Evolutionary conservation across 2,329 filamentous ascomycete species (phyloP), one percentile per base, ranked within the genome.

Genomic region (Penicillium sp.): DNA sequence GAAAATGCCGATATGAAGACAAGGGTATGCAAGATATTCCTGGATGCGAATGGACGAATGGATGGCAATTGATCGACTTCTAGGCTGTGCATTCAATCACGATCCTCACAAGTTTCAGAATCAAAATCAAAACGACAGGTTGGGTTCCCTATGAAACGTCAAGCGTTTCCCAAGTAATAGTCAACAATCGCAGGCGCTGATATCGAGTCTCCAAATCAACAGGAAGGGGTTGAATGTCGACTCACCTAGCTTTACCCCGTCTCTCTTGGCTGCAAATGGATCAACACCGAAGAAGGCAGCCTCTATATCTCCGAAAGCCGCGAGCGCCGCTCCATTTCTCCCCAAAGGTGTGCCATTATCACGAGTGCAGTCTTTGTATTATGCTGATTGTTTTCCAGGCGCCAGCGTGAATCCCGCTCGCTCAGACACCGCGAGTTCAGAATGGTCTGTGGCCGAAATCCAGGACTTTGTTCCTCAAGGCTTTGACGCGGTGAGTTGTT

Each of bases 171-270:
- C 7, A 11, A 28, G 51, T 16, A 45, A 21, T 28, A 48, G 40
- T 38, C 12, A 46, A 38, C 33, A 48, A 42, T 23, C 14, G 57
- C 40, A 51, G 28, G 38, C 55, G 61, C 64, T 70, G 30, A 69
- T 65, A 47, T 47, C 24, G 45, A 56, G 40, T 47, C 28, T 52
- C 55, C 56, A 54, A 24, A 45, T 55, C 64, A 62, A 62, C 62
- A 74, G 90, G 74, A 94, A 91, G 73, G 80, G 88, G 26, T 81
- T 99, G 63, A 99, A 96, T 72, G 94, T 96, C 68, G 94, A 97
- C 67, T 97, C 94, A 8, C 93, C 94, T 12, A 90, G 93, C 48
- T 99, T 99, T 71, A 97, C 91, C 0, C 93, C 93, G 38, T 76
- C 83, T 14, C 53, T 71, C 26, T 58, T 73, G 16, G 67, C 72